Evolutionary conservation across 192 early-diverging fungal species (phyloP).

Genomic region (Coemansia sp.): DNA sequence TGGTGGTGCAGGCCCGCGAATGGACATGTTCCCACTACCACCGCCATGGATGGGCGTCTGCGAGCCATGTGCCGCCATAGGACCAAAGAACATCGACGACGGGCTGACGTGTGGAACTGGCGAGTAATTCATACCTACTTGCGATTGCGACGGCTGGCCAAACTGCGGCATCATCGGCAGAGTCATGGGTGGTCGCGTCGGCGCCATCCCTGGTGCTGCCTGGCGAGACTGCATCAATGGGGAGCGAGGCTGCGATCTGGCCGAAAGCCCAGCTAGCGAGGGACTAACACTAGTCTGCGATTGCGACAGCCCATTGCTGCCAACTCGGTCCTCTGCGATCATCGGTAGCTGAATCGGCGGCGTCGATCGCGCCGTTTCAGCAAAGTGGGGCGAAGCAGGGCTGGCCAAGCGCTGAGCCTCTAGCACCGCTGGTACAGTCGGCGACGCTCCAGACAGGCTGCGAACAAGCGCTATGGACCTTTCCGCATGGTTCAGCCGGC

Average conservation of each 20-base stretch:
- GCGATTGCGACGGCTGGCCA: conserved; percentile 10
- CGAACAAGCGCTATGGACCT: conserved; percentile 35
- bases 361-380: conserved; percentile 7
- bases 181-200: not conserved
- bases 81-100: conserved; percentile 26
- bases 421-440: not conserved
- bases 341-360: conserved; percentile 17
- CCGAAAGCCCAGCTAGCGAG: conserved; percentile 3
- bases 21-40: not conserved
- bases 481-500: conserved; percentile 25
- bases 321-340: conserved; percentile 32
- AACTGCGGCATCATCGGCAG: conserved; percentile 20
- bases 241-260: conserved; percentile 22
- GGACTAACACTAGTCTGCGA: conserved; percentile 9
- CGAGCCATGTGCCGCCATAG: not conserved
- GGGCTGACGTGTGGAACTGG: conserved; percentile 16
- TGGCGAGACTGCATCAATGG: conserved; percentile 32
- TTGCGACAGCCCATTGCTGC: conserved; percentile 27
- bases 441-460: conserved; percentile 6
- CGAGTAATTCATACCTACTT: conserved; percentile 16
- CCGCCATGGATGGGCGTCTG: no score
- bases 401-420: conserved; percentile 1
- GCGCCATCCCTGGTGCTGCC: not conserved
- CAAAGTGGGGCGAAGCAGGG: conserved; percentile 4
- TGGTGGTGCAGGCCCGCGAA: conserved; percentile 15